Conservation (phyloP, 164 flowering plant genomes). For the Sedum album region DNA sequence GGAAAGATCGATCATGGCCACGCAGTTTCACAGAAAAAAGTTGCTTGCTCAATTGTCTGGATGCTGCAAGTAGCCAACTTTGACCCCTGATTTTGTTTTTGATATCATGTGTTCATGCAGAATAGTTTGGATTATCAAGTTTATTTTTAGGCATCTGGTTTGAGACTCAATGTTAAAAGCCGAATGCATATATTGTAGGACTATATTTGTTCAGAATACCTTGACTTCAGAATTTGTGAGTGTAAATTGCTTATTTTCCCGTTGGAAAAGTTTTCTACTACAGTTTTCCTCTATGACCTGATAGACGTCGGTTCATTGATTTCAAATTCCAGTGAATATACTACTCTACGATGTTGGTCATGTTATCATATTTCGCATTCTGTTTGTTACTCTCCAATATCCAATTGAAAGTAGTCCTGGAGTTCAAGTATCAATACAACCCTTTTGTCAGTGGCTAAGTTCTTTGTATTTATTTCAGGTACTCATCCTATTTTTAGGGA, state of each 20-base stretch:
- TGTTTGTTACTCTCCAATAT: not conserved
- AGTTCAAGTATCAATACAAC: not conserved
- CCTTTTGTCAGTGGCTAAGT: not conserved
- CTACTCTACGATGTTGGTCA: not conserved
- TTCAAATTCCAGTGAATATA: not conserved
- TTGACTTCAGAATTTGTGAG: not conserved
- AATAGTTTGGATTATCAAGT: not conserved
- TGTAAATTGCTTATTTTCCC: not conserved
- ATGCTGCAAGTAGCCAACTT: not conserved
- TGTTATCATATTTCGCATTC: not conserved
- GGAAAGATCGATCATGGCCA: not conserved
- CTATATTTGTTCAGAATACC: not conserved
- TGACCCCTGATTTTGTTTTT: not conserved
- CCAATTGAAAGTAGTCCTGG: not conserved
- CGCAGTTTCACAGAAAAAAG: not conserved
- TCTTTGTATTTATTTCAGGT: constrained; percentile 1
- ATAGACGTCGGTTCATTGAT: not conserved
- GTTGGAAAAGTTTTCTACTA: not conserved
- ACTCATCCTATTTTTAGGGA: constrained; percentile 6
- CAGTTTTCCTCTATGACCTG: not conserved
- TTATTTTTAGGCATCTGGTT: not conserved
- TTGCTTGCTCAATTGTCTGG: not conserved
- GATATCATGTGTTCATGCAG: not conserved
- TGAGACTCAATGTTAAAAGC: not conserved
- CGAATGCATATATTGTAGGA: not conserved